Conservation (phyloP, 352 stramenopile genomes). For the Pythium scleroteichum region DNA sequence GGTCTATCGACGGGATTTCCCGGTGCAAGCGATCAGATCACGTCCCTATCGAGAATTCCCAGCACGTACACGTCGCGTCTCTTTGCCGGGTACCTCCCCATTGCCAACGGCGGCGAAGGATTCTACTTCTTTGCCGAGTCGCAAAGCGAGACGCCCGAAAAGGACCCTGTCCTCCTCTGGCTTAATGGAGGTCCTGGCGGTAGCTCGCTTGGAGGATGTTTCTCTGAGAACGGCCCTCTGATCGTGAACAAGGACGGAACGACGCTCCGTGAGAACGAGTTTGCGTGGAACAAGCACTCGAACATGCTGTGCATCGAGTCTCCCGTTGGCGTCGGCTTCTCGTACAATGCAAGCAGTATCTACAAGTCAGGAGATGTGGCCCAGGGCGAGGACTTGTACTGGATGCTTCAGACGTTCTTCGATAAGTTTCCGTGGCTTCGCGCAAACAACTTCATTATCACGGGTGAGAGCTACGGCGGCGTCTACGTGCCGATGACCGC, state of each 20-base stretch:
- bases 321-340: slow-evolving; percentile 64
- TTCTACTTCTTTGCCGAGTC: slow-evolving; percentile 77
- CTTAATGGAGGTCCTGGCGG: slow-evolving; percentile 65
- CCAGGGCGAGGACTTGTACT: slow-evolving; percentile 77
- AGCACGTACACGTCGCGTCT: slow-evolving; percentile 42
- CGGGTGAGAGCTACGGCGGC: slow-evolving; percentile 76
- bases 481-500: slow-evolving; percentile 76
- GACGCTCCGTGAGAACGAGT: slow-evolving; percentile 45
- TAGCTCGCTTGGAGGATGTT: slow-evolving; percentile 60
- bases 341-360: slow-evolving; percentile 53
- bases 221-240: slow-evolving; percentile 70
- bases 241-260: slow-evolving; percentile 54
- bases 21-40: no score
- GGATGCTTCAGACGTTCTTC: slow-evolving; percentile 83
- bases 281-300: slow-evolving; percentile 57
- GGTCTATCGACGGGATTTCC: no score
- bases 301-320: slow-evolving; percentile 67
- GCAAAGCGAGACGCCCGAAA: slow-evolving; percentile 39
- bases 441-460: slow-evolving; percentile 79
- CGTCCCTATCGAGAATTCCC: no score
- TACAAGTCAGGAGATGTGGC: slow-evolving; percentile 77
- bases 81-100: slow-evolving; percentile 59
- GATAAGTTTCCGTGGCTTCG: slow-evolving; percentile 80
- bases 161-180: slow-evolving; percentile 65
- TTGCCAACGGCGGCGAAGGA: slow-evolving; percentile 53